Conservation (phyloP, 2,329 filamentous ascomycete genomes). For the Onygenales sp. region DNA sequence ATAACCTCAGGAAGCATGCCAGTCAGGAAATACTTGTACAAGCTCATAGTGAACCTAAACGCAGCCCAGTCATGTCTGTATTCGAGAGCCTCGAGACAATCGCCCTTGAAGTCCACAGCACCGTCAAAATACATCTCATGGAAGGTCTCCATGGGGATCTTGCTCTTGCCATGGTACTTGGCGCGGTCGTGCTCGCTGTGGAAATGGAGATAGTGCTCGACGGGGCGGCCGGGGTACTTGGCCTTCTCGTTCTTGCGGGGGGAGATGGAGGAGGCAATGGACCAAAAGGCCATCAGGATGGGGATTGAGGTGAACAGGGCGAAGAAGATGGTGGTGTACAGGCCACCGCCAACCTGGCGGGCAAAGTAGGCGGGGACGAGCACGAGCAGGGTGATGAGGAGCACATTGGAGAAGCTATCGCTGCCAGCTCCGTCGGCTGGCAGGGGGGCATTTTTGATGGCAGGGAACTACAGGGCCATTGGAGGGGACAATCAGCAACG, state of each 20-base stretch:
- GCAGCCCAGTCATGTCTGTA: slow-evolving; percentile 95
- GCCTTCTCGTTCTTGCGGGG: slow-evolving; percentile 91
- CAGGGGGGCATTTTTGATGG: slow-evolving; percentile 90
- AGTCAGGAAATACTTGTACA: slow-evolving; percentile 83
- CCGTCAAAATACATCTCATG: slow-evolving; percentile 97
- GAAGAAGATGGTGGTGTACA: slow-evolving; percentile 83
- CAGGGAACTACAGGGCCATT: slow-evolving; percentile 52
- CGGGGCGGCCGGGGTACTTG: slow-evolving; percentile 70
- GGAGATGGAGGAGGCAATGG: slow-evolving; percentile 65
- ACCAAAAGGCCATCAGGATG: slow-evolving; percentile 75
- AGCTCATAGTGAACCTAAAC: slow-evolving; percentile 77
- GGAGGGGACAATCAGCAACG: slow-evolving; percentile 2
- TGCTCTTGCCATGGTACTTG: slow-evolving; percentile 41
- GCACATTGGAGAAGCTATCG: slow-evolving; percentile 77
- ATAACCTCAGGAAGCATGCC: slow-evolving; percentile 84
- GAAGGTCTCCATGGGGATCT: slow-evolving; percentile 64
- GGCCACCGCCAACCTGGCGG: slow-evolving; percentile 73
- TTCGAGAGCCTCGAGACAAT: slow-evolving; percentile 79
- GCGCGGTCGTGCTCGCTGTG: slow-evolving; percentile 37
- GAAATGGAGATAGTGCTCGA: slow-evolving; percentile 69
- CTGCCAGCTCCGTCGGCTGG: slow-evolving; percentile 78
- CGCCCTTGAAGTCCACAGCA: slow-evolving; percentile 90
- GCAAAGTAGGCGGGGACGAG: slow-evolving; percentile 69
- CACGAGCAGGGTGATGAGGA: slow-evolving; percentile 61
- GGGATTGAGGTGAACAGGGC: slow-evolving; percentile 68